phyloP scores from a whole-genome alignment of 108 stramenopile genomes.

The Nitzschia sp. region DNA sequence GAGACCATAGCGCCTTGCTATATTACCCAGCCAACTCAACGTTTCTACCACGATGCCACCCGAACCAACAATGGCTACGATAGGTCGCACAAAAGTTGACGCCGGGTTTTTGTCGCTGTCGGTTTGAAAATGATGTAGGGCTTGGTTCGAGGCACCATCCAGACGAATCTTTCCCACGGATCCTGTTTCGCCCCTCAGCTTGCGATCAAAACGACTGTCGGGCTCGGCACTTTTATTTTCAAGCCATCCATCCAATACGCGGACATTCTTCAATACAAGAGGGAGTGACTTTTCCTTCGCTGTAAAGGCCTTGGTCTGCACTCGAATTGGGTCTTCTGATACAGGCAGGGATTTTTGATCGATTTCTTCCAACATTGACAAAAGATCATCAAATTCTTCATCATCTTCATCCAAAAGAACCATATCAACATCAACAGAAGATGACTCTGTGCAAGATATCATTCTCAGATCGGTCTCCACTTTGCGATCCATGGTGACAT shows the following conservation, averaged over 20 bases:
- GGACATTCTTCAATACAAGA: conserved; percentile 8
- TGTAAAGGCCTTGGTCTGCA: conserved; percentile 20
- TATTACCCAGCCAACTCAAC: conserved; percentile 82
- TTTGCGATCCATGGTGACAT: conserved; percentile 83
- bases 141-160: conserved; percentile 73
- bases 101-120: conserved; percentile 7
- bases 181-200: conserved; percentile 31
- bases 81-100: conserved; percentile 36
- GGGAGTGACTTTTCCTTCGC: conserved; percentile 15
- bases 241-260: conserved; percentile 64
- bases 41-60: conserved; percentile 75
- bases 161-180: conserved; percentile 77
- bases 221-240: conserved; percentile 85
- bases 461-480: conserved; percentile 77
- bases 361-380: conserved; percentile 8
- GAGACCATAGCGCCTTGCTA: conserved; percentile 85
- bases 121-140: conserved; percentile 62
- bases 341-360: neutral
- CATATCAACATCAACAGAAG: conserved; percentile 25
- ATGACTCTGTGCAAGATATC: conserved; percentile 26
- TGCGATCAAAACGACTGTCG: conserved; percentile 83
- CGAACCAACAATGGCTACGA: conserved; percentile 58
- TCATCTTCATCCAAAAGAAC: conserved; percentile 53
- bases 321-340: neutral
- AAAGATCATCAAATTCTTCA: conserved; percentile 9